Conservation (phyloP, 2,329 filamentous ascomycete genomes). For the Trichoderma breve region DNA sequence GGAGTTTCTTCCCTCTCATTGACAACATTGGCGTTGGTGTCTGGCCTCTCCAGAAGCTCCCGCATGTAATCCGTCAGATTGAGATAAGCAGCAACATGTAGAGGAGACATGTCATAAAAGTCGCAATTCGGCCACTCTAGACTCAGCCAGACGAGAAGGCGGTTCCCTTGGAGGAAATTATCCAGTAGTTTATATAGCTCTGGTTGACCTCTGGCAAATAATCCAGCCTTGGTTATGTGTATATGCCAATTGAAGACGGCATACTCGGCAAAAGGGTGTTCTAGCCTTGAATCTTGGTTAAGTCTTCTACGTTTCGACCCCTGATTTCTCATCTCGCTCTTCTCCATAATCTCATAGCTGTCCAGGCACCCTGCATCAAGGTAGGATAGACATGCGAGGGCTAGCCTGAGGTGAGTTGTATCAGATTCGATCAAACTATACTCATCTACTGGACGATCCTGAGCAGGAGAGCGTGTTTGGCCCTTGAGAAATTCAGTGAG, state of each 20-base stretch:
- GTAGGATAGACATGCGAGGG: constrained; percentile 22
- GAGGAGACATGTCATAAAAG: constrained; percentile 16
- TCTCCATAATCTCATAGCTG: neutral
- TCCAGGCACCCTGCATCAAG: constrained; percentile 23
- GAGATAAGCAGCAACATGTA: constrained; percentile 1
- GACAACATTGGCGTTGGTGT: neutral
- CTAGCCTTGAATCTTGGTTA: constrained; percentile 14
- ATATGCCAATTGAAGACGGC: constrained; percentile 32
- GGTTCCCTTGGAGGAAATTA: neutral
- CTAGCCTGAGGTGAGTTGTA: constrained; percentile 25
- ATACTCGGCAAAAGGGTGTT: constrained; percentile 32
- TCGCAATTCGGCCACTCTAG: neutral
- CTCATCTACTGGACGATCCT: neutral
- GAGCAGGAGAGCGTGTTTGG: constrained; percentile 13
- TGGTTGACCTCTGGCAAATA: neutral
- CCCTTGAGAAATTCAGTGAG: constrained; percentile 45
- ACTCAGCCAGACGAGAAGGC: neutral
- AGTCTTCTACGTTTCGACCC: neutral
- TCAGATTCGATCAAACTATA: constrained; percentile 24
- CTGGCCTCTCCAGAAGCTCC: neutral
- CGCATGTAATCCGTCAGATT: neutral
- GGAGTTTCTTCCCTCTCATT: neutral
- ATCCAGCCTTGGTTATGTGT: constrained; percentile 20
- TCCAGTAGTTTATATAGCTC: neutral
- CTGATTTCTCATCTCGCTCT: neutral